Base-by-base conservation (phyloP, 2,329 filamentous ascomycete species). In the Stachybotrys chlorohalonatus region DNA sequence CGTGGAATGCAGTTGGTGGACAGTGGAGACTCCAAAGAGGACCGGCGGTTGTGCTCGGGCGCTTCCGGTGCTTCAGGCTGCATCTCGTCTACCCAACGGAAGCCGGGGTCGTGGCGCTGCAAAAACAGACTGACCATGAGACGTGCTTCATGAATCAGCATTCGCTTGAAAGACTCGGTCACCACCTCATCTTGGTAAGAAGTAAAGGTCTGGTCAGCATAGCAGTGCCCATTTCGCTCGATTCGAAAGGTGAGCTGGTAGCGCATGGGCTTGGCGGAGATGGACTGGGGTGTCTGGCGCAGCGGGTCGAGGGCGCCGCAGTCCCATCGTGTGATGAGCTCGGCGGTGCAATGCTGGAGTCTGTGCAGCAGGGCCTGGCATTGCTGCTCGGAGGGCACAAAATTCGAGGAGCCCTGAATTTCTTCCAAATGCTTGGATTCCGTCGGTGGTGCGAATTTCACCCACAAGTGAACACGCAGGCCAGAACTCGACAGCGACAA, bases 321-420 rank as follows among this genome's bases (percentile, higher is more conserved):
- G 62, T 82, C 79, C 57, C 73, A 75, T 55, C 79, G 74, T 30
- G 78, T 81, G 60, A 82, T 75, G 55, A 82, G 69, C 63, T 82
- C 79, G 47, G 74, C 64, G 55, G 73, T 75, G 68, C 76, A 78
- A 62, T 80, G 76, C 59, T 78, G 72, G 49, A 82, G 70, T 46
- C 77, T 76, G 31, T 73, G 72, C 11, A 81, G 62, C n/a, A 82
- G 64, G 2, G 72, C 76, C 45, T 74, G 70, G 60, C 75, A 78
- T 49, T 81, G 63, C n/a, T 72, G 69, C 55, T 77, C 73, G 47
- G 73, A 74, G 51, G 73, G 70, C 15, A 68, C 63, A 50, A 81
- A 71, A 39, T 61, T 63, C 3, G 70, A 62, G 1, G 79, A 81
- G 55, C 74, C 71, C 54, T 70, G 70, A 61, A 81, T 82, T 55